Conservation (phyloP, 768 basidiomycete species). For the Lactarius evosmus region DNA sequence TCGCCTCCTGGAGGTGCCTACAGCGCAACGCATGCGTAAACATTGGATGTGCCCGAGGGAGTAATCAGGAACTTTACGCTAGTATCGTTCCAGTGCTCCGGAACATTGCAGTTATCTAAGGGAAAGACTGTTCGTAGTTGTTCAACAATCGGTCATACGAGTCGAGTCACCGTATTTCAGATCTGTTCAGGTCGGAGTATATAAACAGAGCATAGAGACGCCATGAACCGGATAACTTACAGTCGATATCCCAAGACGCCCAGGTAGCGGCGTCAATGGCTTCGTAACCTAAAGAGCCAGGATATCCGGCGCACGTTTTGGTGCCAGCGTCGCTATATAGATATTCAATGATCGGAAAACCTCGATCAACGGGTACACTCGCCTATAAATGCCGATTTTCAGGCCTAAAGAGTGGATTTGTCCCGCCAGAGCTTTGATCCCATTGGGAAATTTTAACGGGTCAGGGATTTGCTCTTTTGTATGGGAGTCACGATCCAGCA, state of each 20-base stretch:
- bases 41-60: neutral
- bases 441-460: constrained; percentile 51
- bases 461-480: constrained; percentile 48
- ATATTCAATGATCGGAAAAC: neutral
- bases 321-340: constrained; percentile 49
- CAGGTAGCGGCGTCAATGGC: constrained; percentile 50
- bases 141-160: neutral
- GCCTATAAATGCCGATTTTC: constrained; percentile 52
- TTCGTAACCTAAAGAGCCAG: constrained; percentile 54
- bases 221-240: constrained; percentile 23
- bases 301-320: constrained; percentile 50
- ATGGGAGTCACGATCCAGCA: constrained; percentile 29
- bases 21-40: neutral
- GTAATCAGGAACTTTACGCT: constrained; percentile 32
- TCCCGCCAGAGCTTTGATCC: constrained; percentile 44
- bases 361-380: constrained; percentile 17
- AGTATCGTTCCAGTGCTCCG: constrained; percentile 48
- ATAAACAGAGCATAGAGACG: too few species aligned
- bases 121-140: neutral
- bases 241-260: constrained; percentile 53
- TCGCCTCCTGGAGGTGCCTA: constrained; percentile 40
- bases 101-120: constrained; percentile 54
- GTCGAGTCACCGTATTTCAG: constrained; percentile 50
- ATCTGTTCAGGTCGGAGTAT: constrained; percentile 4
- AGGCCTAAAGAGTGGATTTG: constrained; percentile 47